Evolutionary conservation across 768 basidiomycete species (phyloP).

Genomic region (Pilatotrama ljubarskyi): DNA sequence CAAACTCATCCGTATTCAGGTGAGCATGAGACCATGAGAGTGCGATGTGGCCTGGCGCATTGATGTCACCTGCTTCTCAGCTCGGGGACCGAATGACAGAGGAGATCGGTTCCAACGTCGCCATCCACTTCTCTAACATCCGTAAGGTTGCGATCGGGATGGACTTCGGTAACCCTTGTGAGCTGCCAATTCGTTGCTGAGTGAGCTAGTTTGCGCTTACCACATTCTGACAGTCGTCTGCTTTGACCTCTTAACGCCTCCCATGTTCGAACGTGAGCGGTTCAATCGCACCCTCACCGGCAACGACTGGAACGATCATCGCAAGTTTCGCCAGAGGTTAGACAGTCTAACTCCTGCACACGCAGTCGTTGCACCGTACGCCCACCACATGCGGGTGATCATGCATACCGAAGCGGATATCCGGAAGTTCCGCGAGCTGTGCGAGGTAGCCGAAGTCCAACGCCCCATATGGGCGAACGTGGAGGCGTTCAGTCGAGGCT

Average conservation of each 20-base stretch:
- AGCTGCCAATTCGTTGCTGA: slow-evolving; percentile 24
- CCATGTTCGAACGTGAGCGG: slow-evolving; percentile 58
- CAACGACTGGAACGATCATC: slow-evolving; percentile 37
- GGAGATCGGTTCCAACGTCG: slow-evolving; percentile 48
- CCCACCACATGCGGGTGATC: slow-evolving; percentile 66
- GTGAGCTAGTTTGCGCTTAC: background rate
- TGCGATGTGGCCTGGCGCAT: background rate
- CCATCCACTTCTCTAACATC: slow-evolving; percentile 58
- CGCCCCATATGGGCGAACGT: slow-evolving; percentile 38
- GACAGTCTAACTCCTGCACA: slow-evolving; percentile 62
- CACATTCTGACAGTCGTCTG: slow-evolving; percentile 50
- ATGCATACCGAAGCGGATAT: slow-evolving; percentile 55
- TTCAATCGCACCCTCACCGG: slow-evolving; percentile 55
- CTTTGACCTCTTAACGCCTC: slow-evolving; percentile 67
- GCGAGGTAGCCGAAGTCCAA: slow-evolving; percentile 47
- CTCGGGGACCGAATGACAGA: slow-evolving; percentile 60
- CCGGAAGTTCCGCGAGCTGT: slow-evolving; percentile 53
- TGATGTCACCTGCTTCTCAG: slow-evolving; percentile 33
- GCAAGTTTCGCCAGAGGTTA: slow-evolving; percentile 58
- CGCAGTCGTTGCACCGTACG: slow-evolving; percentile 61
- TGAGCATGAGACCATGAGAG: slow-evolving; percentile 28
- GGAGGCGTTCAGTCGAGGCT: slow-evolving; percentile 48
- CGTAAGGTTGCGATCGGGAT: slow-evolving; percentile 59
- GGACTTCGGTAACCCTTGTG: slow-evolving; percentile 65
- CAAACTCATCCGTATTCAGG: slow-evolving; percentile 63